Evolutionary conservation across 108 stramenopile genomes (phyloP).

Genomic region (Cylindrotheca closterium): DNA sequence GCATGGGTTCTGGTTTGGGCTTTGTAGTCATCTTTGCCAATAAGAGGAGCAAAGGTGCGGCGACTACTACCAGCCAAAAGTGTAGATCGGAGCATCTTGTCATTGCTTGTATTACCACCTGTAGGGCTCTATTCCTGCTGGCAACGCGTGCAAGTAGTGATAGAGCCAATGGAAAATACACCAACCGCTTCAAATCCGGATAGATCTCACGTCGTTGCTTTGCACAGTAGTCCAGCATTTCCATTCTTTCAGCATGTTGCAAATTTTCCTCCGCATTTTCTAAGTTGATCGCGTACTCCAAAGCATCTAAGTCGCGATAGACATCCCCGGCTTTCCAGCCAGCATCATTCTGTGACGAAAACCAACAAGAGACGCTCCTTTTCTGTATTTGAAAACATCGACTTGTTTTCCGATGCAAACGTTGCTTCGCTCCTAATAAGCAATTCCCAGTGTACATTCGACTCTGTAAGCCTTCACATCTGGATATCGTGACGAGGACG

Average conservation of each 20-base stretch:
- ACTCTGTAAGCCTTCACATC: too few species aligned
- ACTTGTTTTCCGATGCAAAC: too few species aligned
- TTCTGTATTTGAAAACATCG: too few species aligned
- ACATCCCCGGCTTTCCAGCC: conserved; percentile 22
- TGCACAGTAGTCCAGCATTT: conserved; percentile 22
- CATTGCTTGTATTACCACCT: not conserved
- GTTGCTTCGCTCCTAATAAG: too few species aligned
- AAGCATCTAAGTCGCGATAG: conserved; percentile 23
- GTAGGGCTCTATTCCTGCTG: not conserved
- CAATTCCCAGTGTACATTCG: too few species aligned
- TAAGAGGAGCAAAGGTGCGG: conserved; percentile 21
- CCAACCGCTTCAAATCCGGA: conserved; percentile 10
- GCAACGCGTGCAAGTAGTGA: conserved; percentile 12
- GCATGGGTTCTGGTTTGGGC: conserved; percentile 22
- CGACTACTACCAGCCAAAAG: conserved; percentile 35
- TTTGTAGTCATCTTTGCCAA: not conserved
- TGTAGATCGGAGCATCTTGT: conserved; percentile 17
- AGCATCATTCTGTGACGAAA: too few species aligned
- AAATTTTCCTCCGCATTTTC: conserved; percentile 30
- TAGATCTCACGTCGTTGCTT: conserved; percentile 13
- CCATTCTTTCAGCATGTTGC: conserved; percentile 14
- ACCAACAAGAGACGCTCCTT: too few species aligned
- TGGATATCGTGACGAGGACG: too few species aligned
- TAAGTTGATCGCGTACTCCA: conserved; percentile 27
- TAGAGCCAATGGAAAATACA: conserved; percentile 16